Evolutionary conservation across 2,329 filamentous ascomycete species (phyloP), one percentile per base, ranked within the genome.

Genomic region (Ascochyta rabiei): DNA sequence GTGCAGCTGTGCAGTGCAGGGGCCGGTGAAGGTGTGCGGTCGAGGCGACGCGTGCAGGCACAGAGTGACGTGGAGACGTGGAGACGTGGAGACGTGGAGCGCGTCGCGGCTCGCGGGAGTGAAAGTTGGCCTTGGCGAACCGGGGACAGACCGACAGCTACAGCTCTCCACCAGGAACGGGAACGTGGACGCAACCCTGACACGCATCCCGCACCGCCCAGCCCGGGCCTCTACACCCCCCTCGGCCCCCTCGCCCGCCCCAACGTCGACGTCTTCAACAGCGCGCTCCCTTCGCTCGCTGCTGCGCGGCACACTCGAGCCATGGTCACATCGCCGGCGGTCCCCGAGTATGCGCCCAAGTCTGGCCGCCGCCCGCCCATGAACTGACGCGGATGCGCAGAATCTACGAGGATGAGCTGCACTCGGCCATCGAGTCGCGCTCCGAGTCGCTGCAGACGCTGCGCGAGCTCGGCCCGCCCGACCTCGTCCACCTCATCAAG

Each of bases 401-500:
- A 78, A 88, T 99, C 70, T 93, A 93, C 68, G 95, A 99, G 80
- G 92, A 97, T 77, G 86, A 95, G 61, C 84, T 96, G 59, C 89
- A 96, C 72, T 91, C 96, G 68, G 91, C 93, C 47, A 89, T 97
- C 75, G 93, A 97, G 73, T 88, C 92, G 67, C 89, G 95, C 75
- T 96, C 93, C 66, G 95, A 99, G 73, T 90, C 90, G 38, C 84
- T 99, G 34, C 84, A 89, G 64, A 86, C 87, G 42, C 83, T 99
- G 60, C 89, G 95, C 71, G 95, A 99, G 82, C 85, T 99, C 53
- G 95, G 95, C 37, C 95, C 95, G 23, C 95, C 95, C 48, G 95
- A 99, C 77, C 84, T 99, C 24, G 93, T 98, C 34, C 95, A 99
- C 78, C 84, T 99, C 53, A 86, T 96, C 68, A 98, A 97, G 73